Percentiles rank a stretch among this genome's conserved stretches.
These are phyloP conservation scores for Novymonas esmeraldas DNA, from an alignment of 208 protist genomes.

Conservation along the genomic window DNA sequence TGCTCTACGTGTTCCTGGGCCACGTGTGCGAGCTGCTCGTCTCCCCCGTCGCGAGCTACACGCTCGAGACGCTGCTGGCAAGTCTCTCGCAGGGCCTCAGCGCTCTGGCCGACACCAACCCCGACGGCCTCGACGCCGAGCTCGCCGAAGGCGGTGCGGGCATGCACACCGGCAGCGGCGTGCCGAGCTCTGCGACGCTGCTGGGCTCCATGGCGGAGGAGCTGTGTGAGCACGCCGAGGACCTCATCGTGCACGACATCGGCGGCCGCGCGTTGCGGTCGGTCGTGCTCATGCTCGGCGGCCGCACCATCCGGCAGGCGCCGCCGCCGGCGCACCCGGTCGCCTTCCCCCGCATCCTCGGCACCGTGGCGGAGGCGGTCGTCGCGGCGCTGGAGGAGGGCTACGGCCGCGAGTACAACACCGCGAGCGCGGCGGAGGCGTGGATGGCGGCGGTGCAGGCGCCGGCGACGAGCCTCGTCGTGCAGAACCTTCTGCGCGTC, in stretches of 20 bases:
- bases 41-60: constrained; percentile 88
- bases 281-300: constrained; percentile 80
- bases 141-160: constrained; percentile 64
- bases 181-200: constrained; percentile 80
- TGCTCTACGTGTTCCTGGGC: constrained; percentile 85
- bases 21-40: constrained; percentile 66
- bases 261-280: constrained; percentile 77
- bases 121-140: constrained; percentile 52
- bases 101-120: constrained; percentile 43
- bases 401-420: constrained; percentile 51
- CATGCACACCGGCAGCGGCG: constrained; percentile 77
- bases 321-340: constrained; percentile 49
- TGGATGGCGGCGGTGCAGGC: constrained; percentile 76
- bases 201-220: constrained; percentile 69
- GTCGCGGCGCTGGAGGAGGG: constrained; percentile 57
- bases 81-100: constrained; percentile 73
- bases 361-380: constrained; percentile 45
- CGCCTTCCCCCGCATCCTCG: constrained; percentile 46
- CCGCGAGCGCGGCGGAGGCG: constrained; percentile 37
- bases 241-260: constrained; percentile 76
- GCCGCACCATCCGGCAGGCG: constrained; percentile 68
- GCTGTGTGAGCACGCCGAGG: constrained; percentile 63
- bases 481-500: constrained; percentile 86
- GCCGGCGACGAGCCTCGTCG: constrained; percentile 76
- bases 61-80: constrained; percentile 74